Percentiles rank a stretch among this genome's conserved stretches.
These are phyloP conservation scores for Capsicum pubescens DNA, from an alignment of 257 asterid species.

Conservation along the genomic window DNA sequence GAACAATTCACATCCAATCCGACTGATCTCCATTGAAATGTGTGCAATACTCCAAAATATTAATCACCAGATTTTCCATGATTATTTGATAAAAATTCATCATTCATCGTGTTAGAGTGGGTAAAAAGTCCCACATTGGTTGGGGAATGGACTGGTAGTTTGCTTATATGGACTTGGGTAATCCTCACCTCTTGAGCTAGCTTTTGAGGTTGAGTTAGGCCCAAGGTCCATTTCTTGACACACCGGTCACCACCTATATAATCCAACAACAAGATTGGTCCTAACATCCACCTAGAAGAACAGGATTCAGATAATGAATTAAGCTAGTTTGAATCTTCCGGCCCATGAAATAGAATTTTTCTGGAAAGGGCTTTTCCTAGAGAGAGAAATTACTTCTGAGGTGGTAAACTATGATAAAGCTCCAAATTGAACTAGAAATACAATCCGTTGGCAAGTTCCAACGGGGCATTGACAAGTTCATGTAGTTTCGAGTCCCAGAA, in stretches of 20 bases:
- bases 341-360: background rate
- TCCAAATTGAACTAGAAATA: slow-evolving; percentile 9
- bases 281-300: background rate
- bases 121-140: too few species aligned
- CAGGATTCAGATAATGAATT: background rate
- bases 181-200: too few species aligned
- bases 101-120: too few species aligned
- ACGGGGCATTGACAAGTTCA: background rate
- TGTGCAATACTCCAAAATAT: slow-evolving; percentile 6
- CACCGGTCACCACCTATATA: background rate
- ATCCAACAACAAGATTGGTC: slow-evolving; percentile 5
- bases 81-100: background rate
- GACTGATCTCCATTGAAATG: background rate
- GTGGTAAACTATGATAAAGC: background rate
- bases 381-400: background rate
- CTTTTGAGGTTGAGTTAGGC: too few species aligned
- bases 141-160: too few species aligned
- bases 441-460: background rate
- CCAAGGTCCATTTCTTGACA: background rate
- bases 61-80: background rate
- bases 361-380: background rate
- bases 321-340: background rate
- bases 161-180: too few species aligned
- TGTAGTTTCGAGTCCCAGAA: background rate
- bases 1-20: background rate